Base-by-base conservation (phyloP, 2,329 filamentous ascomycete species). In the Penicillium sp. region DNA sequence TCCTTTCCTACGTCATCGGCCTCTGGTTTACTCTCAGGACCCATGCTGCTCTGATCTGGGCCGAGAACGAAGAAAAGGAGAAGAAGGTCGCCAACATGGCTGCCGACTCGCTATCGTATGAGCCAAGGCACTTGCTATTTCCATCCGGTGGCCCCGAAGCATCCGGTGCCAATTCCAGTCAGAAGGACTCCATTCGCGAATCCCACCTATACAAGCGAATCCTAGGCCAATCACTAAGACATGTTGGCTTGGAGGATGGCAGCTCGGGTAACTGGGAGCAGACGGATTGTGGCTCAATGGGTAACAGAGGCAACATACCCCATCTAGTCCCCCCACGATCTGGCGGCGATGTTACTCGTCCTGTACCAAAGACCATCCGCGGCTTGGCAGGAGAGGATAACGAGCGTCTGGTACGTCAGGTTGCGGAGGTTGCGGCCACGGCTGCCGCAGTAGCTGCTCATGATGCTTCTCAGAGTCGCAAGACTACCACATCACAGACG, bases 31-130 rank as follows among this genome's bases (percentile, higher is more conserved):
- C 93, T 35, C 80, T 98, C 18, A 82, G 93, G 56, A 98, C 93
- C 0, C 93, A 98, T 66, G 93, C 93, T 3, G 91, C 95, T 4
- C 87, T 96, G 40, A 98, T 98, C 58, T 98, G 93, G 93, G 93
- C 90, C 7, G 91, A 96, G 54, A 67, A 79, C 2, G 87, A 91
- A 33, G 87, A 91, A 71, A 91, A 89, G 72, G 85, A 82, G 61
- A 76, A 81, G 5, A 48, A 55, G 29, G 55, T 65, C 53, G 49
- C 44, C 15, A 53, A 56, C 8, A 49, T 58, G 43, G 54, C 57
- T 20, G 49, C 55, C 18, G 70, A 71, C 31, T 54, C 66, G 42
- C 56, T 60, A 35, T 54, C 63, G 4, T 63, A 66, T 52, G 71
- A 73, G 47, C 65, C 66, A 29, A 61, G 69, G 47, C 63, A 68